Evolutionary conservation across 306 rosid species (phyloP).

Genomic region (Benincasa hispida): DNA sequence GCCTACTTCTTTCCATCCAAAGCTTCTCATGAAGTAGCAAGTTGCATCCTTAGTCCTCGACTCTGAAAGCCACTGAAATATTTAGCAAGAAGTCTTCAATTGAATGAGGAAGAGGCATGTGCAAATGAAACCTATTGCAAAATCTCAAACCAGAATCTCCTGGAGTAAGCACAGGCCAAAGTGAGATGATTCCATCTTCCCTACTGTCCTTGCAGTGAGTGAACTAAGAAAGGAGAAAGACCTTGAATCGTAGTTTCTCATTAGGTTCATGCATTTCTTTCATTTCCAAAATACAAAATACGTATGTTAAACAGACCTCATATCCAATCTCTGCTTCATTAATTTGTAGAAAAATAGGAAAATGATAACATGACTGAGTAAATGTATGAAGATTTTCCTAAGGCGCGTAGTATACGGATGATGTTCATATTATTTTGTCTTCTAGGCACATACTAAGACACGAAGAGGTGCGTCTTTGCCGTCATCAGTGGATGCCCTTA

Average conservation of each 20-base stretch:
- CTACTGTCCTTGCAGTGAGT: not conserved
- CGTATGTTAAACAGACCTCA: not conserved
- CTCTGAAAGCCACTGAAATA: not conserved
- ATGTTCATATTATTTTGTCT: constrained; percentile 13
- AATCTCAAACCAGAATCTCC: not conserved
- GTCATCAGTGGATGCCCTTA: constrained; percentile 41
- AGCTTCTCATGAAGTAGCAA: not conserved
- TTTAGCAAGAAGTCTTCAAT: not conserved
- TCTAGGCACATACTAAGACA: constrained; percentile 57
- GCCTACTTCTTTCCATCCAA: not conserved
- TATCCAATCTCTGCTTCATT: not conserved
- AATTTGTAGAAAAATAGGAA: not conserved
- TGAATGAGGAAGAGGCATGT: not conserved
- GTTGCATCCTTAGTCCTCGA: not conserved
- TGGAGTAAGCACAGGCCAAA: not conserved
- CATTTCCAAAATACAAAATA: not conserved
- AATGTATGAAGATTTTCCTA: not conserved
- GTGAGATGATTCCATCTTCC: not conserved
- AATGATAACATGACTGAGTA: not conserved
- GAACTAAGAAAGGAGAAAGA: not conserved
- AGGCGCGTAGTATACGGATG: not conserved
- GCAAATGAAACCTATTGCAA: not conserved
- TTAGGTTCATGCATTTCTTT: constrained; percentile 1
- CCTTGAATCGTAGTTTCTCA: not conserved
- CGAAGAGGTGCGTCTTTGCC: constrained; percentile 46